phyloP scores from a whole-genome alignment of 352 stramenopile species.

The Globisporangium nodosum region DNA sequence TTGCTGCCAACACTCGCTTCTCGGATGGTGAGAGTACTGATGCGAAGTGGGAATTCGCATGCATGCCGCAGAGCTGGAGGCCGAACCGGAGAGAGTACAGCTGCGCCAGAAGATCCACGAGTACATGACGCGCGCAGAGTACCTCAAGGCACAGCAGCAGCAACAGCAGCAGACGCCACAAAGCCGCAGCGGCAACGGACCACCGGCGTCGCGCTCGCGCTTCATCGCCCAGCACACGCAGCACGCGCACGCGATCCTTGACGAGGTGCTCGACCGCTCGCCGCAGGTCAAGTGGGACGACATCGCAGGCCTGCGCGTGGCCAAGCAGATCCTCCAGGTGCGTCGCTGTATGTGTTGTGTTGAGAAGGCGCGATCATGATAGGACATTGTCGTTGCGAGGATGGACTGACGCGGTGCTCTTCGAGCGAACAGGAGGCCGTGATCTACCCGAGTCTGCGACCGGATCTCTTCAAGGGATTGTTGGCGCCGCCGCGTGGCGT shows the following conservation, averaged over 20 bases:
- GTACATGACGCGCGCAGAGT: slow-evolving; percentile 76
- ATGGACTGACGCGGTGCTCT: neutral
- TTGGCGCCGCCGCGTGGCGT: slow-evolving; percentile 62
- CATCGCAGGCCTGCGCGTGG: slow-evolving; percentile 73
- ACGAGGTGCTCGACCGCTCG: slow-evolving; percentile 79
- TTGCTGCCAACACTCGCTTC: too few relatives aligned
- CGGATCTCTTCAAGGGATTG: slow-evolving; percentile 80
- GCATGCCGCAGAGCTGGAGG: slow-evolving; percentile 22
- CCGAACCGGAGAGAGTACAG: slow-evolving; percentile 27
- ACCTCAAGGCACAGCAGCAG: slow-evolving; percentile 34
- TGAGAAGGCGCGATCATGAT: neutral
- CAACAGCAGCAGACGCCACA: neutral
- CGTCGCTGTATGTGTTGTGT: neutral
- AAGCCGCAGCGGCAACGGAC: neutral
- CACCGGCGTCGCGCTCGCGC: slow-evolving; percentile 8
- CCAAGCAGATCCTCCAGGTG: slow-evolving; percentile 87
- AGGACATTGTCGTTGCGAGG: too few relatives aligned
- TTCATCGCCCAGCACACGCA: slow-evolving; percentile 59
- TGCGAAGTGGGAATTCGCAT: neutral
- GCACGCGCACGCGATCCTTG: slow-evolving; percentile 70
- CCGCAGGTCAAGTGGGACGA: slow-evolving; percentile 78
- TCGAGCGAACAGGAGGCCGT: slow-evolving; percentile 52
- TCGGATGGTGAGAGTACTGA: neutral
- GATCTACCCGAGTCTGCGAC: slow-evolving; percentile 76
- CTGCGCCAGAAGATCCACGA: slow-evolving; percentile 58